Base-by-base conservation (phyloP, 805 yeast species). In the Jamesozyma lodderae region DNA sequence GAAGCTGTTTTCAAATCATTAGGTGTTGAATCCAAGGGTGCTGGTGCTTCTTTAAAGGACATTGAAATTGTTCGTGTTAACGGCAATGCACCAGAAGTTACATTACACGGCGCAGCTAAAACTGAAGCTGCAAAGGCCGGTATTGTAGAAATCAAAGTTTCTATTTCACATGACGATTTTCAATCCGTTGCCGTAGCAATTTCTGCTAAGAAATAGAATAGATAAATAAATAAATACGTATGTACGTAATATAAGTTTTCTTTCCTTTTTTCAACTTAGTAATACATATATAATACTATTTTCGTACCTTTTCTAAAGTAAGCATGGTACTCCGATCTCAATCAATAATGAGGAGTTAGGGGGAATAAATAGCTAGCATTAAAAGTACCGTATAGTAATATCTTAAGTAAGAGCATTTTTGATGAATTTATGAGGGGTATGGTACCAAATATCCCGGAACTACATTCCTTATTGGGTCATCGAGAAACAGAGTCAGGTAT, bases 171-270 rank as follows among this genome's bases (percentile, higher is more conserved):
- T 61, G 95, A 90, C 58, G 98, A 94, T 52, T 73, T 81, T 70
- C 99, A 92, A 72, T 85, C 96, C 30, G 92, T 94, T 46, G 97
- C 98, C 9, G 96, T 92, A 55, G 98, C 98, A 25, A 76, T 90
- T 44, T 52, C 63, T 14, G 31, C 45, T 14, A 50, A 49, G 46
- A 47, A 50, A 31, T 48, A 42, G 29, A 11, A 23, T 22, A 17
- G 6, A 31, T 18, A 31, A 16, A 31, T 13, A 7, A 18, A 16
- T 18, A 9, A 18, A n/a, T 19, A 7, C 10, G 19, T 33, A 8
- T 6, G 18, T 28, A 28, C 26, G 26, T 24, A 24, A 4, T 6
- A 11, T 24, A 11, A 6, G 10, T 24, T 6, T 24, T 24, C n/a
- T 22, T 26, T 6, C n/a, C n/a, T 26, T 26, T 26, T 26, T 8